Conservation (phyloP, 176 grass and related monocot species). For the Musa acuminata region DNA sequence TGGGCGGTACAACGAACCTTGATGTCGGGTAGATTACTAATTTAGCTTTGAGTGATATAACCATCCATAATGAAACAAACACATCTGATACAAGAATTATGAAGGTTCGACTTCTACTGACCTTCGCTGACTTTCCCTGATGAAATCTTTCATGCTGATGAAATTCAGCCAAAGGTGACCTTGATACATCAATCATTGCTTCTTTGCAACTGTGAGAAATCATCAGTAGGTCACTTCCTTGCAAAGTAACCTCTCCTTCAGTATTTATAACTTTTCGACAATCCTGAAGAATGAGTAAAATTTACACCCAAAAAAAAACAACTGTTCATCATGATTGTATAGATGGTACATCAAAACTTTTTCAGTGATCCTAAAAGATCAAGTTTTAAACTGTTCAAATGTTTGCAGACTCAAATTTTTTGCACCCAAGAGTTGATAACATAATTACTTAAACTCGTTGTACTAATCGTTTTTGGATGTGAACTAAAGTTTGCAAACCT, state of each 20-base stretch:
- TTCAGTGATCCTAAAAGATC: too few species aligned
- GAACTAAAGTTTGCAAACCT: constrained; percentile 38
- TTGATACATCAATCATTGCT: constrained; percentile 49
- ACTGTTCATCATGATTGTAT: too few species aligned
- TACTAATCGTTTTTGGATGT: neutral
- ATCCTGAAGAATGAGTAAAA: constrained; percentile 40
- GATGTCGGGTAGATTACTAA: too few species aligned
- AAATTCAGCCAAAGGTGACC: constrained; percentile 70
- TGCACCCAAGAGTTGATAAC: neutral
- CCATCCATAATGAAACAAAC: neutral
- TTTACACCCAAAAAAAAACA: neutral
- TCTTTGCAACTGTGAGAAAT: constrained; percentile 31
- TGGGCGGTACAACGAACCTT: too few species aligned
- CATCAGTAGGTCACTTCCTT: constrained; percentile 48
- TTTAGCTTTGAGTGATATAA: too few species aligned
- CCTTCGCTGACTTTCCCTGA: constrained; percentile 65
- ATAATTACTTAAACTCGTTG: neutral
- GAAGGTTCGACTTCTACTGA: constrained; percentile 15
- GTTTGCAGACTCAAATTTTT: neutral
- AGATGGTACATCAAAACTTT: too few species aligned
- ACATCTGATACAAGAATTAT: neutral
- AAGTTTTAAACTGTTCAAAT: neutral
- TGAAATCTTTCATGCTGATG: constrained; percentile 77
- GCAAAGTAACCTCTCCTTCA: constrained; percentile 25
- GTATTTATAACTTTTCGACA: constrained; percentile 33